phyloP scores from a whole-genome alignment of 1,284 basidiomycete species.

The Wallemia mellicola region DNA sequence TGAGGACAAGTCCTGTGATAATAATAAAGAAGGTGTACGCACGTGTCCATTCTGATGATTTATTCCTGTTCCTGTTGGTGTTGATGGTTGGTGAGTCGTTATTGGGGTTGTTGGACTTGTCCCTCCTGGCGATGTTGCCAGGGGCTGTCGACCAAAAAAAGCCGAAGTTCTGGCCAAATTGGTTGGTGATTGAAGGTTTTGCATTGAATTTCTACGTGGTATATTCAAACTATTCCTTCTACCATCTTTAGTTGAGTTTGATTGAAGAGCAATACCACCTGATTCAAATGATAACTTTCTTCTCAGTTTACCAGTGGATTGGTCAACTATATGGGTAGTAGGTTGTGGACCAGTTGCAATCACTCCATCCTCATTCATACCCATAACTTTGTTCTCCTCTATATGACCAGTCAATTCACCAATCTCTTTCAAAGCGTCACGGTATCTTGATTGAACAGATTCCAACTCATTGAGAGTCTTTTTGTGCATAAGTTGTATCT shows the following conservation, averaged over 20 bases:
- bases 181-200: not conserved
- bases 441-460: slow-evolving; percentile 45
- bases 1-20: not conserved
- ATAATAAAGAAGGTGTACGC: not conserved
- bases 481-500: slow-evolving; percentile 19
- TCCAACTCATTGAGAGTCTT: slow-evolving; percentile 50
- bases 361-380: slow-evolving; percentile 3
- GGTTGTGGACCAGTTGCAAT: not conserved
- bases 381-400: slow-evolving; percentile 37
- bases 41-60: not conserved
- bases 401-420: slow-evolving; percentile 56
- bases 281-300: not conserved
- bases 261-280: not conserved
- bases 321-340: not conserved
- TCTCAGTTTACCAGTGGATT: not conserved
- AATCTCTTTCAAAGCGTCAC: slow-evolving; percentile 61
- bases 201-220: not conserved
- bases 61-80: not conserved
- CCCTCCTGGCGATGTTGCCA: not conserved
- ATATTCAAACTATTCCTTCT: not conserved
- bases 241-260: not conserved
- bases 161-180: not conserved
- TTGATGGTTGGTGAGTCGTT: not conserved
- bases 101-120: not conserved
- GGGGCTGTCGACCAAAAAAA: not conserved